These are phyloP conservation scores for Carpinus fangiana DNA, from an alignment of 306 rosid species.

Conservation along the genomic window DNA sequence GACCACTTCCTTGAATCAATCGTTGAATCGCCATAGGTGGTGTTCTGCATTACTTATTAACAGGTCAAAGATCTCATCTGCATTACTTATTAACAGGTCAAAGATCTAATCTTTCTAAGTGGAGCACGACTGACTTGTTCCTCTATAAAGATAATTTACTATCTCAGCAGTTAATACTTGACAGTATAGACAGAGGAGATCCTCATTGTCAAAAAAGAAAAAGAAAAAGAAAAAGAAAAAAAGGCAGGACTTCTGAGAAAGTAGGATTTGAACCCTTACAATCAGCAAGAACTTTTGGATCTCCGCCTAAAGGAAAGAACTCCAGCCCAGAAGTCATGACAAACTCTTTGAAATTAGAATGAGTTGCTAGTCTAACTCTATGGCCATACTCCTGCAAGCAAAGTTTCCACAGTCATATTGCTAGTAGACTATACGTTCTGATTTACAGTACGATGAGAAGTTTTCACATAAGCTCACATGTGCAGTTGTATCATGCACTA, in stretches of 20 bases:
- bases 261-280: constrained; percentile 63
- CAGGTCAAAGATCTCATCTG: no score
- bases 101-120: no score
- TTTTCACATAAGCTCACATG: background rate
- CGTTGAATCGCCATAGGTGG: no score
- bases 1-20: background rate
- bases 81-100: background rate
- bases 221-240: no score
- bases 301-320: constrained; percentile 93
- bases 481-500: background rate
- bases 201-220: constrained; percentile 17
- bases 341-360: constrained; percentile 89
- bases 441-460: constrained; percentile 6
- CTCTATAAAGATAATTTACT: background rate
- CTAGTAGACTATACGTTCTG: constrained; percentile 8
- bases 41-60: background rate
- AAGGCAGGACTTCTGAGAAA: constrained; percentile 10
- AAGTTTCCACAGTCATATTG: constrained; percentile 29
- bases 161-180: background rate
- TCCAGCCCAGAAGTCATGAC: constrained; percentile 84
- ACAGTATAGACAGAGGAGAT: constrained; percentile 5
- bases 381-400: constrained; percentile 82
- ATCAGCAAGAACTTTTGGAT: constrained; percentile 96
- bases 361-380: constrained; percentile 91
- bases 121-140: no score